Evolutionary conservation across 352 stramenopile genomes (phyloP), one percentile per base, ranked within the genome.

Genomic region (Globisporangium spiculum): DNA sequence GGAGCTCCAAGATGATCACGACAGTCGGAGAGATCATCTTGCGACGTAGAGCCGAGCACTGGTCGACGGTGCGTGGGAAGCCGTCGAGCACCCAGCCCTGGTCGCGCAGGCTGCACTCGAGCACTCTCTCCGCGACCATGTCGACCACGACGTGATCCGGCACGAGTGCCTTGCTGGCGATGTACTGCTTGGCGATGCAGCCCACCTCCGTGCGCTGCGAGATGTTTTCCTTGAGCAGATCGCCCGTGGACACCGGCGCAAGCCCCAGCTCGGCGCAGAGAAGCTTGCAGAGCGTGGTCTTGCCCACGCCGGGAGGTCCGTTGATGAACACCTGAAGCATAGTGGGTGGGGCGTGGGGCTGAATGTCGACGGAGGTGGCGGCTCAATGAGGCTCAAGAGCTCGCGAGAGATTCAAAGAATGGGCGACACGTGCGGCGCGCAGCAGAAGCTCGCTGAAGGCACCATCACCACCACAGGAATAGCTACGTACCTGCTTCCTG

Each of bases 241-340:
- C 84, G 2, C 84, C 84, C 1, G 86, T 92, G 18, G 86, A 78
- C 12, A 94, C 66, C 26, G 83, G 77, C 50, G 87, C 81, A 12
- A 94, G 63, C 22, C 77, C 72, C 24, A 91, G 79, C 66, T 89
- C 77, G 2, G 79, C 69, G 24, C 82, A 86, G 6, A 94, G 65
- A 12, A 84, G 60, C 60, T 88, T 88, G 60, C 74, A 77, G 2
- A 94, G 65, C 61, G 84, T 89, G 26, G 84, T 89, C 74, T 94
- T 94, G 38, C 84, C 84, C 3, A 74, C 76, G 0, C 86, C 86
- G 3, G 86, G 86, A 0, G 83, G 86, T 3, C 82, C 86, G 66
- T 83, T 91, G 41, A 93, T 74, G 26, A 92, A 90, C 22, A 91
- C 56, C 60, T 92, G 83, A 18, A 94, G 80, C 75, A 89, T 84